phyloP scores from a whole-genome alignment of 495 filamentous ascomycete species.

The Tuber melanosporum region DNA sequence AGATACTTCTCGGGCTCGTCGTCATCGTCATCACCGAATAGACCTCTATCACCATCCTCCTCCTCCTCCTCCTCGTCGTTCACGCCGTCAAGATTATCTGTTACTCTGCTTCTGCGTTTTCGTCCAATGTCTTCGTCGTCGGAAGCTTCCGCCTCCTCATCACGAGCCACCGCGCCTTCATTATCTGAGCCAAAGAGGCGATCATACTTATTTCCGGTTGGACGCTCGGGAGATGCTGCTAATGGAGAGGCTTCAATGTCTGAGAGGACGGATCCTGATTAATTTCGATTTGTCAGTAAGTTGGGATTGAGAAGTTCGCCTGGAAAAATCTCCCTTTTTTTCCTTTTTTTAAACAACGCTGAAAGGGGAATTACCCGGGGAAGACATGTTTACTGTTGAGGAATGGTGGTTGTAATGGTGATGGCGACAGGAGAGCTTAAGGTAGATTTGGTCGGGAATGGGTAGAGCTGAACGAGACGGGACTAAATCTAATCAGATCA shows the following conservation, averaged over 20 bases:
- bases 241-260: conserved; percentile 47
- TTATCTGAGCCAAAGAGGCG: conserved; percentile 42
- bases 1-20: conserved; percentile 26
- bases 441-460: background rate
- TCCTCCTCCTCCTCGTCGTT: conserved; percentile 44
- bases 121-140: conserved; percentile 47
- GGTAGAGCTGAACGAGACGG: background rate
- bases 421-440: background rate
- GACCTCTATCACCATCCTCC: conserved; percentile 42
- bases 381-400: conserved; percentile 23
- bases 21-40: conserved; percentile 44
- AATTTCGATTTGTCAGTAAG: background rate
- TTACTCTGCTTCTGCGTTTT: conserved; percentile 50
- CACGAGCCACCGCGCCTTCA: conserved; percentile 30
- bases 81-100: conserved; percentile 23
- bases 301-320: background rate
- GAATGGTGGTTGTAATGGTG: background rate
- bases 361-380: conserved; percentile 19
- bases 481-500: background rate
- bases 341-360: no score
- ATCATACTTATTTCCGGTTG: conserved; percentile 40
- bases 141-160: conserved; percentile 44
- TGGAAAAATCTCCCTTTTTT: background rate
- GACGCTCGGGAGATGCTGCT: conserved; percentile 34
- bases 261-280: conserved; percentile 44